Conservation (phyloP, 192 early-diverging fungal genomes). For the Rhizophagus clarus region DNA sequence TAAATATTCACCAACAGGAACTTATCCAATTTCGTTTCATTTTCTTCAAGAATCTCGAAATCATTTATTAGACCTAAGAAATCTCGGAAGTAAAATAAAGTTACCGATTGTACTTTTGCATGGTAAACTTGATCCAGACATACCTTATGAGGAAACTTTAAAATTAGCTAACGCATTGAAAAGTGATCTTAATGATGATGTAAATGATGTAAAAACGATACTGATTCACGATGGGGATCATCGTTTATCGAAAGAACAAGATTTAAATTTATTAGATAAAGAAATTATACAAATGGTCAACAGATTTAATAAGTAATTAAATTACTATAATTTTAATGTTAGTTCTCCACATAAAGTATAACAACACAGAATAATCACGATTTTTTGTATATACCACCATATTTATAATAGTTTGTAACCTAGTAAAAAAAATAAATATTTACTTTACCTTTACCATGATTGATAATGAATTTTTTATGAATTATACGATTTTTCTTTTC, state of each 20-base stretch:
- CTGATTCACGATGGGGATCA: not conserved
- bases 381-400: too few relatives aligned
- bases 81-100: not conserved
- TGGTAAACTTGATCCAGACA: not conserved
- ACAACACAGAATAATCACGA: too few relatives aligned
- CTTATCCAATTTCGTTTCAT: slow-evolving; percentile 6
- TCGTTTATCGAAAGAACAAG: slow-evolving; percentile 14
- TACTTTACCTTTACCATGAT: too few relatives aligned
- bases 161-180: not conserved
- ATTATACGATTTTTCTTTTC: too few relatives aligned
- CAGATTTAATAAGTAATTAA: too few relatives aligned
- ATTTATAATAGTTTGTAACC: too few relatives aligned
- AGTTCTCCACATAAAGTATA: too few relatives aligned
- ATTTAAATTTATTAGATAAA: slow-evolving; percentile 8
- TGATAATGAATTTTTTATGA: too few relatives aligned
- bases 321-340: too few relatives aligned
- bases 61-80: not conserved
- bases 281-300: not conserved
- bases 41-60: slow-evolving; percentile 20
- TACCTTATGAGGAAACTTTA: slow-evolving; percentile 10
- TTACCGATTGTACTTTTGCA: slow-evolving; percentile 1
- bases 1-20: slow-evolving; percentile 14
- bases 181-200: not conserved
- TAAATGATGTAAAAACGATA: not conserved
- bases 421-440: too few relatives aligned